phyloP scores from a whole-genome alignment of 164 flowering plant genomes.

The Magnolia sinica region DNA sequence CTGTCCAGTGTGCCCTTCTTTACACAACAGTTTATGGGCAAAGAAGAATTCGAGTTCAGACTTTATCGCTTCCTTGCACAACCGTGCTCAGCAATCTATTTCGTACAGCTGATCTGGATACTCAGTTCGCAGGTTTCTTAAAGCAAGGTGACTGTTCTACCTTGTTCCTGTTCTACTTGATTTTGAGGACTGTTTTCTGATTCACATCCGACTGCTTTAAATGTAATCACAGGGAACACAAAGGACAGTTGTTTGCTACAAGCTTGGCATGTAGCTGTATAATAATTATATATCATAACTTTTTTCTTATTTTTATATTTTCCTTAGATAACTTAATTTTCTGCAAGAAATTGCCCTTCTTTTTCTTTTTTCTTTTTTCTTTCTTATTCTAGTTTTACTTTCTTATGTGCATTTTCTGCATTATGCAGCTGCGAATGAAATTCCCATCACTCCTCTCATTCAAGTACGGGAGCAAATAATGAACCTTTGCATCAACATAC shows the following conservation, averaged over 20 bases:
- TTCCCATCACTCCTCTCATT: conserved; percentile 59
- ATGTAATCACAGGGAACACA: not conserved
- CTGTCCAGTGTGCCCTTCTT: conserved; percentile 90
- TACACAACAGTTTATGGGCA: conserved; percentile 94
- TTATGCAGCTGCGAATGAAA: conserved; percentile 66
- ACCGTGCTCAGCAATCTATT: conserved; percentile 77
- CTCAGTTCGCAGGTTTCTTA: conserved; percentile 79
- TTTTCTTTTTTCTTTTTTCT: conserved; percentile 2
- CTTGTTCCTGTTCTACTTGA: not conserved
- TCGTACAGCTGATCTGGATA: conserved; percentile 91
- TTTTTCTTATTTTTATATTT: not conserved
- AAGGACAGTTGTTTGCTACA: not conserved
- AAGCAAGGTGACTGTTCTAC: conserved; percentile 67
- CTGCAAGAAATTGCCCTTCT: not conserved
- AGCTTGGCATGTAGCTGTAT: not conserved
- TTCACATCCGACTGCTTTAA: not conserved
- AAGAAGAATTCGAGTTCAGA: conserved; percentile 94
- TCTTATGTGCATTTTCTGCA: not conserved
- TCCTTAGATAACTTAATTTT: not conserved
- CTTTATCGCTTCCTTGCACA: conserved; percentile 86
- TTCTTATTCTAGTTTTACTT: not conserved
- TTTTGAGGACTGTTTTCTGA: not conserved
- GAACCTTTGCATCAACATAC: conserved; percentile 66
- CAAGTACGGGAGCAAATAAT: conserved; percentile 74
- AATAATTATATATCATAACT: not conserved